These are phyloP conservation scores for Trichothecium roseum DNA, from an alignment of 2,329 filamentous ascomycete species.

Conservation along the genomic window DNA sequence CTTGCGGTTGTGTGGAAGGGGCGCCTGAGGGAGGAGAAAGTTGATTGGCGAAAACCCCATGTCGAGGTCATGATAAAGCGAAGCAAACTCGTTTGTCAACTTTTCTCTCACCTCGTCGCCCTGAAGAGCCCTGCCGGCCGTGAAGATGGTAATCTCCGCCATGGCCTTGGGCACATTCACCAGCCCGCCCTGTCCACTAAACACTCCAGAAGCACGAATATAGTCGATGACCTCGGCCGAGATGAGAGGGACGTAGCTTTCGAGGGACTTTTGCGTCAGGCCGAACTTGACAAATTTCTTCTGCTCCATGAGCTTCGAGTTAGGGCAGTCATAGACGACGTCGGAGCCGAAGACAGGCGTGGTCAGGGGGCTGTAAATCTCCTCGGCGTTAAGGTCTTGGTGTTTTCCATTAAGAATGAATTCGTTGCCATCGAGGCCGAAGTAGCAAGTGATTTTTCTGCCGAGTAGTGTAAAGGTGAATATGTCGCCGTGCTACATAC, in stretches of 20 bases:
- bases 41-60: slow-evolving; percentile 68
- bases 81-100: slow-evolving; percentile 62
- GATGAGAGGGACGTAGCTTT: slow-evolving; percentile 60
- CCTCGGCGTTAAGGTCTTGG: slow-evolving; percentile 41
- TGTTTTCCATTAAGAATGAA: slow-evolving; percentile 46
- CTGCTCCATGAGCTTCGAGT: slow-evolving; percentile 79
- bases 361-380: slow-evolving; percentile 40
- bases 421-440: slow-evolving; percentile 41
- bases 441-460: slow-evolving; percentile 36
- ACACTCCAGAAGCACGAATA: slow-evolving; percentile 42
- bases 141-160: slow-evolving; percentile 72
- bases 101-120: slow-evolving; percentile 65
- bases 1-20: slow-evolving; percentile 64
- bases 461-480: slow-evolving; percentile 45
- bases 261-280: slow-evolving; percentile 54
- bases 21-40: slow-evolving; percentile 72
- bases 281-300: slow-evolving; percentile 74
- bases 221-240: slow-evolving; percentile 58
- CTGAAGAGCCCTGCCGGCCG: slow-evolving; percentile 66
- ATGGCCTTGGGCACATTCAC: slow-evolving; percentile 57
- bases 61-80: slow-evolving; percentile 71
- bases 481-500: slow-evolving; percentile 37
- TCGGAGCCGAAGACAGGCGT: slow-evolving; percentile 60
- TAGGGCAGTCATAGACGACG: slow-evolving; percentile 78
- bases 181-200: slow-evolving; percentile 49